phyloP scores from a whole-genome alignment of 768 basidiomycete species.

The Lentinula edodes region DNA sequence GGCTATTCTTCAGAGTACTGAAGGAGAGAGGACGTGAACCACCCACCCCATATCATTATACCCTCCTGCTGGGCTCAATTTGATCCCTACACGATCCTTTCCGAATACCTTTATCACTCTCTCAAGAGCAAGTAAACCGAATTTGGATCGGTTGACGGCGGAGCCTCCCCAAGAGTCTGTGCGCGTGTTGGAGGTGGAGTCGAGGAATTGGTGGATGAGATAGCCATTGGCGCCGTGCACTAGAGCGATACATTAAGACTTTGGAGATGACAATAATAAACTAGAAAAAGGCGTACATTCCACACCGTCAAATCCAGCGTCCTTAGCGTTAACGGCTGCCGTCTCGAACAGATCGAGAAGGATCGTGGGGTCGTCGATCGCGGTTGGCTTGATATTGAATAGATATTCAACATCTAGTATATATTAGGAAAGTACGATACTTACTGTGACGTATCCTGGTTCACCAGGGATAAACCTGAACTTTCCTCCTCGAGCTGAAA shows the following conservation, averaged over 20 bases:
- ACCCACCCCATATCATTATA: constrained; percentile 27
- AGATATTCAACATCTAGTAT: neutral
- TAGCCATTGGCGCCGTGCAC: constrained; percentile 27
- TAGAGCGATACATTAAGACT: neutral
- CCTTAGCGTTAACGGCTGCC: constrained; percentile 26
- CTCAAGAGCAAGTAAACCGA: constrained; percentile 29
- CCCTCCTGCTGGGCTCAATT: constrained; percentile 25
- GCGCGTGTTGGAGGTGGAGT: constrained; percentile 27
- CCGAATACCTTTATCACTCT: constrained; percentile 28
- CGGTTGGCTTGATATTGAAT: constrained; percentile 13
- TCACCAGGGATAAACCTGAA: constrained; percentile 18
- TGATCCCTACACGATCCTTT: constrained; percentile 25
- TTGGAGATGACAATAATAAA: neutral
- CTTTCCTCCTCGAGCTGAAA: constrained; percentile 22
- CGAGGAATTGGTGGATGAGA: constrained; percentile 32
- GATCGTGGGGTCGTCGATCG: constrained; percentile 23
- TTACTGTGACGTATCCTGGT: constrained; percentile 24
- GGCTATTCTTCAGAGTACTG: neutral
- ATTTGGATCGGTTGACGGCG: constrained; percentile 34
- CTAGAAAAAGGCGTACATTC: constrained; percentile 17
- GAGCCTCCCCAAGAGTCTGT: constrained; percentile 41
- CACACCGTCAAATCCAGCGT: constrained; percentile 32
- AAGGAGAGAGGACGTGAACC: neutral
- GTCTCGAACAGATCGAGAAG: constrained; percentile 22
- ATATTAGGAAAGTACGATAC: neutral